Base-by-base conservation (phyloP, 805 yeast genomes). In the Wickerhamiella azyma region DNA sequence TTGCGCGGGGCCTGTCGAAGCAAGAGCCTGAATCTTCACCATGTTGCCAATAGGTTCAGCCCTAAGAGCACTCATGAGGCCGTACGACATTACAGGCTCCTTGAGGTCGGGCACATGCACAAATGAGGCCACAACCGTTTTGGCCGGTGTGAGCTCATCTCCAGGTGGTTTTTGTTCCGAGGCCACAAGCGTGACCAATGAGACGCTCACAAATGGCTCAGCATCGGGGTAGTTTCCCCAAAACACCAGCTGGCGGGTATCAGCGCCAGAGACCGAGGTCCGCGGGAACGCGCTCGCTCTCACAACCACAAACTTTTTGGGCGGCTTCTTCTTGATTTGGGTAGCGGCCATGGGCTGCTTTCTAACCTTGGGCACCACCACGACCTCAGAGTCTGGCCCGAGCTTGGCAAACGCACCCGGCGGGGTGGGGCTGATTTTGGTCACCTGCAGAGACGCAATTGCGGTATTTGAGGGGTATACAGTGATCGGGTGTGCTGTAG, bases 401-500 rank as follows among this genome's bases (percentile, higher is more conserved):
- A 84, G 60, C 50, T 72, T 70, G 0, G 83, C 80, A 60, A 59
- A 67, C 5, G 48, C 36, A 2, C 48, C 53, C 13, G 54, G 26
- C 1, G 65, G 60, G 10, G 59, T 62, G 37, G 69, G 74, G 47
- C 69, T 65, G 11, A 79, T 65, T 26, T 65, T 64, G 11, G 68
- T 60, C 9, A 82, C 76, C 26, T 58, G 65, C 48, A 85, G 71
- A 30, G 71, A 72, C 9, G 94, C 88, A 3, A 64, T 60, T 2
- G 72, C 62, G 5, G 79, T 70, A 2, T 82, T 69, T 6, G 79
- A 71, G 1, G 94, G 82, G 56, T 76, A 85, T 2, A 88, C 80
- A 5, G 81, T 72, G 42, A 88, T 63, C 1, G 66, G 62, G 51
- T 79, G 86, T 39, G 69, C 66, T 16, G 70, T 42, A 0, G 77